Conservation (phyloP, 305 asterid genomes). For the Galium porrigens region DNA sequence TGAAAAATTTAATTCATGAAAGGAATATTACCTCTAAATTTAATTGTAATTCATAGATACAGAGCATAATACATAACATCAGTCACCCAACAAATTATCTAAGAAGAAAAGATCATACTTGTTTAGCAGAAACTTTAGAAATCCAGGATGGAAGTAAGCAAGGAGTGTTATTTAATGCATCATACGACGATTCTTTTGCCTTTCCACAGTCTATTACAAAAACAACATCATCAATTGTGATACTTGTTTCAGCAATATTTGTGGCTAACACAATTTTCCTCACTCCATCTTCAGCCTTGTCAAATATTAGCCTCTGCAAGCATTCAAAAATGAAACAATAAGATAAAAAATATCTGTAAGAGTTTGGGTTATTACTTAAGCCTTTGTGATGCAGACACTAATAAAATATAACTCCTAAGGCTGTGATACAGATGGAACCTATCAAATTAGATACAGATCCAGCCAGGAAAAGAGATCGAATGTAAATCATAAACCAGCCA, state of each 20-base stretch:
- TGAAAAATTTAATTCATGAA: neutral
- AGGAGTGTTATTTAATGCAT: slow-evolving; percentile 89
- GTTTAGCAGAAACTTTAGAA: slow-evolving; percentile 81
- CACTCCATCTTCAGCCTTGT: slow-evolving; percentile 61
- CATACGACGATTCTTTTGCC: slow-evolving; percentile 93
- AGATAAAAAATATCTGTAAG: neutral
- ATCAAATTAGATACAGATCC: neutral
- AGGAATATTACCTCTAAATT: neutral
- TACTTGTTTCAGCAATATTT: slow-evolving; percentile 94
- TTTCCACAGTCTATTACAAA: slow-evolving; percentile 87
- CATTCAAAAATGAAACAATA: slow-evolving; percentile 19
- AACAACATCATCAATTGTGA: slow-evolving; percentile 77
- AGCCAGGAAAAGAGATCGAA: no score
- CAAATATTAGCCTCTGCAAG: slow-evolving; percentile 69
- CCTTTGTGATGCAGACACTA: neutral
- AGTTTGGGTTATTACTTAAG: neutral
- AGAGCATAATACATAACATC: neutral
- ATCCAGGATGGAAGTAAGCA: slow-evolving; percentile 96
- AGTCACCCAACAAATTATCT: slow-evolving; percentile 6
- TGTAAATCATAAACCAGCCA: neutral
- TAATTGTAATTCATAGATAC: neutral
- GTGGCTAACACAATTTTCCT: slow-evolving; percentile 86
- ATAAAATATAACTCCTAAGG: neutral
- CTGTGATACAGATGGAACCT: neutral
- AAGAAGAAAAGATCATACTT: slow-evolving; percentile 33